Evolutionary conservation across 2,329 filamentous ascomycete genomes (phyloP).

Genomic region (Aspergillus caelatus): DNA sequence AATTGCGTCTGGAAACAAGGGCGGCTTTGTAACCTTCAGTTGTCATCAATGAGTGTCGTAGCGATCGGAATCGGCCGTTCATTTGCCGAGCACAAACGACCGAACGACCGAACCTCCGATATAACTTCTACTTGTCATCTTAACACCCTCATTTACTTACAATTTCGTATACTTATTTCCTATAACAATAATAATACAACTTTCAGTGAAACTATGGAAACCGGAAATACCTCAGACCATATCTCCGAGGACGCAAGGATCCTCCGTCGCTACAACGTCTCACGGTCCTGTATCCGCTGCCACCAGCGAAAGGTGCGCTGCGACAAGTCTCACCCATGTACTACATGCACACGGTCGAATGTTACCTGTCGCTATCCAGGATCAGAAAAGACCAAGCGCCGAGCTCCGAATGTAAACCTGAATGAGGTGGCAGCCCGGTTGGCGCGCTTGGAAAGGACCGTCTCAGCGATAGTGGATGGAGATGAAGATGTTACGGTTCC

Average conservation of each 20-base stretch:
- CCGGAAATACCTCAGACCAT: neutral
- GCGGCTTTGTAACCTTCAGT: too few relatives aligned
- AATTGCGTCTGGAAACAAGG: too few relatives aligned
- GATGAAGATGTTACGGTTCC: neutral
- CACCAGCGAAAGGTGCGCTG: constrained; percentile 34
- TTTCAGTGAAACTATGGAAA: neutral
- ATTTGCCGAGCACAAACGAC: neutral
- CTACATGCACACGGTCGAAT: constrained; percentile 23
- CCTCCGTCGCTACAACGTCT: constrained; percentile 28
- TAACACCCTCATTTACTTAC: too few relatives aligned
- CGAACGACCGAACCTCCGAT: neutral
- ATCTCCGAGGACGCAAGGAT: neutral
- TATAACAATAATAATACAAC: neutral
- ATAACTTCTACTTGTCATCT: neutral
- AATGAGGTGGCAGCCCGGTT: constrained; percentile 25
- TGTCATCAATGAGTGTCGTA: too few relatives aligned
- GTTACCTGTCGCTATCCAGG: constrained; percentile 29
- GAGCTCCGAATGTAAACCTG: constrained; percentile 19
- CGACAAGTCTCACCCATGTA: constrained; percentile 28
- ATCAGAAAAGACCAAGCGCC: constrained; percentile 23
- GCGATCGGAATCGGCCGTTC: too few relatives aligned
- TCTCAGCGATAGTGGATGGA: constrained; percentile 10
- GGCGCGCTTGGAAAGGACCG: constrained; percentile 27
- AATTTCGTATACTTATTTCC: neutral
- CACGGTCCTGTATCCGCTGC: constrained; percentile 33